These are phyloP conservation scores for Quercus lobata DNA, from an alignment of 331 rosid genomes.

Conservation along the genomic window DNA sequence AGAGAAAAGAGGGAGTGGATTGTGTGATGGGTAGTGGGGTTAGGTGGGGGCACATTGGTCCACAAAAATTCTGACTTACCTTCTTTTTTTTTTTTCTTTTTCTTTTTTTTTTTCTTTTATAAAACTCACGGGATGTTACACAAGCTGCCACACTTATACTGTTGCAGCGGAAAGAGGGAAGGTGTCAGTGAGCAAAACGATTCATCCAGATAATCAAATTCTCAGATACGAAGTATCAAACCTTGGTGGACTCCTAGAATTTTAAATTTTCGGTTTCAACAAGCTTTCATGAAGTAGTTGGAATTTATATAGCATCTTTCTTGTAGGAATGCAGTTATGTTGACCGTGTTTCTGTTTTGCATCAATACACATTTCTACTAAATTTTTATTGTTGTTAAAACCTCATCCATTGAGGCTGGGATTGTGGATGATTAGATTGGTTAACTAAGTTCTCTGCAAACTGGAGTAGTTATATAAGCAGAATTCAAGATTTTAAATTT, in stretches of 20 bases:
- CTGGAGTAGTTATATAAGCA: too few relatives aligned
- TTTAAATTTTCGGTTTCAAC: too few relatives aligned
- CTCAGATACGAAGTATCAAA: not conserved
- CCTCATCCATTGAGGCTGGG: not conserved
- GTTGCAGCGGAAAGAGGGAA: slow-evolving; percentile 71
- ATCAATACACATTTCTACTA: not conserved
- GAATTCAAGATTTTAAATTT: not conserved
- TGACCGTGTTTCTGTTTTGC: not conserved
- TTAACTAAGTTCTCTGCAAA: not conserved
- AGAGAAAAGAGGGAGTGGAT: too few relatives aligned
- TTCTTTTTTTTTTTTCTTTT: too few relatives aligned
- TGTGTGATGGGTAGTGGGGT: too few relatives aligned
- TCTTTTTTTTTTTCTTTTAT: too few relatives aligned
- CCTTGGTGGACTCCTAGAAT: not conserved
- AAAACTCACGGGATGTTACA: too few relatives aligned
- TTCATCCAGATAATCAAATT: slow-evolving; percentile 33
- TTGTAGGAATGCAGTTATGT: not conserved
- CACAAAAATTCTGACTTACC: too few relatives aligned
- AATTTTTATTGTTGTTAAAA: not conserved
- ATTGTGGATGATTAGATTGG: too few relatives aligned
- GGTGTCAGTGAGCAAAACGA: slow-evolving; percentile 30
- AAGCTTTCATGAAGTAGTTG: not conserved
- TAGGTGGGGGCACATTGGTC: too few relatives aligned
- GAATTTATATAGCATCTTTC: not conserved
- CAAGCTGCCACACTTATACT: slow-evolving; percentile 37